Conservation (phyloP, 441 rosid species). For the Arabidopsis hybrid region DNA sequence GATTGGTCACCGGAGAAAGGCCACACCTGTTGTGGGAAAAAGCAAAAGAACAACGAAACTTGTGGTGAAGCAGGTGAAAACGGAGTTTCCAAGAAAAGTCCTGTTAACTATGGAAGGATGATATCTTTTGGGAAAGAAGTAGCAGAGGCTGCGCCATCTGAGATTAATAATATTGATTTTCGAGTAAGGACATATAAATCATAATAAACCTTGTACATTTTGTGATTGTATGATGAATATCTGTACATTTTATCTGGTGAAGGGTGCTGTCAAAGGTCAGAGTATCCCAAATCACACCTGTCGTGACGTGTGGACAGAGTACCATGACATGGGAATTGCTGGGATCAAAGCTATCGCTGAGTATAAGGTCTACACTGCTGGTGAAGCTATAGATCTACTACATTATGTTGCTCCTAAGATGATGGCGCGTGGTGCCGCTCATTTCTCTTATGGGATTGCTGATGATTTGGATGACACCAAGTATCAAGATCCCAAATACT, state of each 20-base stretch:
- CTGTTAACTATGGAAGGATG: conserved; percentile 78
- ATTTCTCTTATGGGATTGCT: conserved; percentile 95
- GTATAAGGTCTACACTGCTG: conserved; percentile 80
- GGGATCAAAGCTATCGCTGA: conserved; percentile 88
- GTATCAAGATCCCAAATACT: conserved; percentile 78
- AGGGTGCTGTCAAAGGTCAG: conserved; percentile 90
- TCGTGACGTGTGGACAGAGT: conserved; percentile 94
- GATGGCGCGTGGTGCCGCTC: conserved; percentile 92
- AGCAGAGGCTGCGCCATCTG: conserved; percentile 73
- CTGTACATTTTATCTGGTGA: conserved; percentile 41
- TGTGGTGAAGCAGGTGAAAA: conserved; percentile 47
- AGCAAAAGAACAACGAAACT: conserved; percentile 52
- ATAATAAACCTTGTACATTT: conserved; percentile 6
- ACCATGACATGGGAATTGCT: conserved; percentile 92
- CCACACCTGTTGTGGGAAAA: conserved; percentile 50
- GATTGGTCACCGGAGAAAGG: conserved; percentile 95
- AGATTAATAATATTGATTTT: conserved; percentile 81
- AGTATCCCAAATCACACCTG: conserved; percentile 74
- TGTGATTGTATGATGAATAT: conserved; percentile 22
- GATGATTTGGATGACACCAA: conserved; percentile 91
- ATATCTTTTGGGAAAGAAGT: conserved; percentile 87
- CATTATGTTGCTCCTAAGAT: conserved; percentile 90
- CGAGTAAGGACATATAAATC: conserved; percentile 57
- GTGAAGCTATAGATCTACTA: conserved; percentile 68
- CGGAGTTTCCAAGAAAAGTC: conserved; percentile 50